Conservation (phyloP, 441 rosid species). For the Populus trichocarpa region DNA sequence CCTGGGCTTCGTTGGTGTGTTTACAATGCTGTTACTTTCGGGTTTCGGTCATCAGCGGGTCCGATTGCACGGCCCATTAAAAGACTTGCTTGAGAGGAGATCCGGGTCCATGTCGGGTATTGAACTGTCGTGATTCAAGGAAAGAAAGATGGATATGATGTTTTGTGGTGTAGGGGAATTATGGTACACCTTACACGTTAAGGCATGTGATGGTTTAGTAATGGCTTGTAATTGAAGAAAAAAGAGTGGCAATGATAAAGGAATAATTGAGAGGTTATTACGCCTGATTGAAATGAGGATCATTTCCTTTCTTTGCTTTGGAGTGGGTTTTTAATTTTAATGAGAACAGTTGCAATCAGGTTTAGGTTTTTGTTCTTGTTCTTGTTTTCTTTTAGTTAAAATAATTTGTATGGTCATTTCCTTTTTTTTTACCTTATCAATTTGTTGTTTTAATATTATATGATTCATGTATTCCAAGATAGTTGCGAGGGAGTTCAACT, state of each 20-base stretch:
- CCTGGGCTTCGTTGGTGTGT: conserved; percentile 47
- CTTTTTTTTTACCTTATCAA: too few species aligned
- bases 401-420: too few species aligned
- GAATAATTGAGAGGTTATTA: neutral
- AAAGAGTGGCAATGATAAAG: neutral
- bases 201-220: too few species aligned
- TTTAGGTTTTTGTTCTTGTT: neutral
- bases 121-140: neutral
- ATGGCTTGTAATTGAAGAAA: neutral
- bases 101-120: neutral
- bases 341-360: neutral
- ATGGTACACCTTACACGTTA: neutral
- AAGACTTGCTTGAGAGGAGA: conserved; percentile 2
- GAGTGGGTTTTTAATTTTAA: neutral
- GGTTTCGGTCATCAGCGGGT: conserved; percentile 45
- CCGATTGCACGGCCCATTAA: conserved; percentile 51
- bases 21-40: conserved; percentile 36
- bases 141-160: neutral
- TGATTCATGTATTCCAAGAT: too few species aligned
- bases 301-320: neutral
- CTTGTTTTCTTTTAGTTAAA: neutral
- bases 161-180: conserved; percentile 11
- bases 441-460: too few species aligned
- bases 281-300: neutral
- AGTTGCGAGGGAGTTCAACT: too few species aligned